A percentile compares a stretch with the other conserved stretches of the same genome.
Evolutionary conservation across 305 asterid genomes (phyloP).

Genomic region (Lippia alba): DNA sequence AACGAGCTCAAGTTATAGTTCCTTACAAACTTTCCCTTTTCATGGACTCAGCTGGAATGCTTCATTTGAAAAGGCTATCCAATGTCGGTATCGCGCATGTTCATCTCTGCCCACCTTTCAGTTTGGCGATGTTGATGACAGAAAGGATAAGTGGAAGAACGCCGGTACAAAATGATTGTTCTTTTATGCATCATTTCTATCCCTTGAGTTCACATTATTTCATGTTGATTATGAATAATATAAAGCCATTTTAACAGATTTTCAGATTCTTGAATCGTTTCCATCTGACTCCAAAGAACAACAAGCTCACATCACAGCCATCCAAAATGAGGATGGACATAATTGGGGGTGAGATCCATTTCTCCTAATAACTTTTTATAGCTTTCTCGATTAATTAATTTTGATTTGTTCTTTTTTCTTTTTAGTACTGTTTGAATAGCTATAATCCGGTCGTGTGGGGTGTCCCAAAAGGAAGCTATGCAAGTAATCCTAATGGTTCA

Average conservation of each 20-base stretch:
- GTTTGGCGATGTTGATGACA: conserved; percentile 89
- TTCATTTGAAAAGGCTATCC: conserved; percentile 77
- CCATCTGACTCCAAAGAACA: conserved; percentile 92
- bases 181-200: conserved; percentile 24
- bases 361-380: too few species aligned
- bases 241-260: conserved; percentile 53
- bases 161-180: conserved; percentile 51
- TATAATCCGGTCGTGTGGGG: conserved; percentile 98
- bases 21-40: conserved; percentile 29
- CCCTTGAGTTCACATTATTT: conserved; percentile 10
- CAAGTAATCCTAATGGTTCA: conserved; percentile 81
- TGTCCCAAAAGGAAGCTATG: conserved; percentile 98
- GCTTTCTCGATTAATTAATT: conserved; percentile 25
- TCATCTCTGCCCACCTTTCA: conserved; percentile 94
- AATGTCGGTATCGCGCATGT: conserved; percentile 83
- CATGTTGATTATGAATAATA: conserved; percentile 31
- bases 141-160: conserved; percentile 77
- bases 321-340: conserved; percentile 82
- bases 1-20: conserved; percentile 3
- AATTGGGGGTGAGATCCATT: conserved; percentile 91
- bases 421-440: conserved; percentile 49
- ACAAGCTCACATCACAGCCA: conserved; percentile 78
- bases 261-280: conserved; percentile 68
- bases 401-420: conserved; percentile 35
- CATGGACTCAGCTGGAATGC: conserved; percentile 85